Percentiles rank a stretch among this genome's conserved stretches.
Evolutionary conservation across 345 rosid genomes (phyloP).

Genomic region (Corchorus capsularis): DNA sequence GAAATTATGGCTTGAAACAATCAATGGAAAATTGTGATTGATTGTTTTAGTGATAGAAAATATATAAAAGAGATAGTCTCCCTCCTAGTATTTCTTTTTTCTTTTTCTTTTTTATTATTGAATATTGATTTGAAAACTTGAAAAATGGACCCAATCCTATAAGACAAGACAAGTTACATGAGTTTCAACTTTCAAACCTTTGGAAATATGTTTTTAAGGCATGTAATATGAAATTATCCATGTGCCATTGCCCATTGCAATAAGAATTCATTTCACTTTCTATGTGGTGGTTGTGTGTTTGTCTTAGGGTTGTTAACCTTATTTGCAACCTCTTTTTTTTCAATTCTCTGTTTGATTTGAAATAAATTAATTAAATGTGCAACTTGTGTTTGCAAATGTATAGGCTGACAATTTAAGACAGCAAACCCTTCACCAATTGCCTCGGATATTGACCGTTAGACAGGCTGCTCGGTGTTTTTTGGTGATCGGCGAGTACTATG

Average conservation of each 20-base stretch:
- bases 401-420: constrained; percentile 97
- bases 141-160: constrained; percentile 33
- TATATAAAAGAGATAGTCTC: not conserved
- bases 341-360: not conserved
- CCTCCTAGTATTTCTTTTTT: not conserved
- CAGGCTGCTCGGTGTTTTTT: constrained; percentile 89
- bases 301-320: not conserved
- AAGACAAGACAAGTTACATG: constrained; percentile 28
- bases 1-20: constrained; percentile 34
- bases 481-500: constrained; percentile 87
- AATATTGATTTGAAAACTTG: constrained; percentile 23
- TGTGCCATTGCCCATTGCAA: constrained; percentile 15
- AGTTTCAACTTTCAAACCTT: constrained; percentile 29
- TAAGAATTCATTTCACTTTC: constrained; percentile 27
- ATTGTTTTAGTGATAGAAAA: constrained; percentile 5
- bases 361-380: not conserved
- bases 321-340: not conserved
- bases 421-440: constrained; percentile 85
- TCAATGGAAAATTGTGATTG: constrained; percentile 13
- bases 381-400: constrained; percentile 20
- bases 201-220: constrained; percentile 27
- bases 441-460: constrained; percentile 72
- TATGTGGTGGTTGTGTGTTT: constrained; percentile 17
- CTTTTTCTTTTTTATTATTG: not conserved
- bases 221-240: constrained; percentile 7